Evolutionary conservation across 2,329 filamentous ascomycete species (phyloP).

Genomic region (Ceratocystis huliohia): DNA sequence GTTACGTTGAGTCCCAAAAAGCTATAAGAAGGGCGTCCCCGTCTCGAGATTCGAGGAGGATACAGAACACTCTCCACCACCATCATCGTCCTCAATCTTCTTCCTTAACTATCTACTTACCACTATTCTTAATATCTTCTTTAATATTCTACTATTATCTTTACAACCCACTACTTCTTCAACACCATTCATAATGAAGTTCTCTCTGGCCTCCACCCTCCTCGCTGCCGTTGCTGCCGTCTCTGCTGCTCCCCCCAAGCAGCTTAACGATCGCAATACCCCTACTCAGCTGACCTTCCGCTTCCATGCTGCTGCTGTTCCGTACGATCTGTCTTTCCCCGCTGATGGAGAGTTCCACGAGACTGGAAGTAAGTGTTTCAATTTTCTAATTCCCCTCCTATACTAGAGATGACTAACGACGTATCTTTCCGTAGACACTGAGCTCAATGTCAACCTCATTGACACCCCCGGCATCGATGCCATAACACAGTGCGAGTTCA

Average conservation of each 20-base stretch:
- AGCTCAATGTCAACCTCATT: constrained; percentile 31
- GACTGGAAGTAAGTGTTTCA: constrained; percentile 29
- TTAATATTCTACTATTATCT: neutral
- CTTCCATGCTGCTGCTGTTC: constrained; percentile 33
- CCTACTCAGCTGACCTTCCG: constrained; percentile 32
- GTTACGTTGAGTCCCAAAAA: neutral
- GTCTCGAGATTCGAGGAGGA: neutral
- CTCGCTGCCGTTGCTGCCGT: constrained; percentile 14
- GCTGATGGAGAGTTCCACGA: constrained; percentile 31
- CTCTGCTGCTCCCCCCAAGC: constrained; percentile 15
- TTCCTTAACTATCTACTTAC: neutral
- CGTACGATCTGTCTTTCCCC: constrained; percentile 32
- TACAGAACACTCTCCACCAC: neutral
- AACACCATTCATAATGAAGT: constrained; percentile 16
- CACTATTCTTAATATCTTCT: neutral
- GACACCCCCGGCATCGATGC: constrained; percentile 35
- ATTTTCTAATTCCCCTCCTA: neutral
- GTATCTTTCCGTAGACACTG: constrained; percentile 28
- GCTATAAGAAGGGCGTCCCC: constrained; percentile 8
- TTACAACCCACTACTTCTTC: neutral
- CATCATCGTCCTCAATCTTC: neutral
- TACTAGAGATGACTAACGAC: constrained; percentile 9
- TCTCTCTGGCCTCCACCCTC: constrained; percentile 17
- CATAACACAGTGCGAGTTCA: constrained; percentile 33
- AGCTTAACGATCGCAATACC: constrained; percentile 23